phyloP scores from a whole-genome alignment of 495 filamentous ascomycete genomes.

The Daldinia decipiens region DNA sequence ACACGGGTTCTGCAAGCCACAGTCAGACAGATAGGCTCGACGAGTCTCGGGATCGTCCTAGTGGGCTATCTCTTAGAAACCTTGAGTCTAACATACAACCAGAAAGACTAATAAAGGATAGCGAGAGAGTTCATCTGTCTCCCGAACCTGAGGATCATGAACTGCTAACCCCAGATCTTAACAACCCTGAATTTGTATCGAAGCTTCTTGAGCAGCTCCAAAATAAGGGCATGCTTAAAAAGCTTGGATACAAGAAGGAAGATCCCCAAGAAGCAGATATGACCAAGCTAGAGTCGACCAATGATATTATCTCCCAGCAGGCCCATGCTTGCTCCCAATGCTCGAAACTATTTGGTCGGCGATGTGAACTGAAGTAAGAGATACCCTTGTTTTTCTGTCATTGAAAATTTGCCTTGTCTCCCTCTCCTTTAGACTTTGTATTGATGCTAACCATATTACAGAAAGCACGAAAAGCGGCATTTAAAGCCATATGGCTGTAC shows the following conservation, averaged over 20 bases:
- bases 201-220: slow-evolving; percentile 36
- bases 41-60: slow-evolving; percentile 14
- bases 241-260: slow-evolving; percentile 50
- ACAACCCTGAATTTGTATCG: slow-evolving; percentile 11
- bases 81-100: slow-evolving; percentile 1
- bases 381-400: neutral
- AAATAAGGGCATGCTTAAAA: slow-evolving; percentile 40
- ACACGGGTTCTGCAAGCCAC: neutral
- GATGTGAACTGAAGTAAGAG: slow-evolving; percentile 77
- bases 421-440: neutral
- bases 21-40: slow-evolving; percentile 1
- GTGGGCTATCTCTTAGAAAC: neutral
- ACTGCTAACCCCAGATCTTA: slow-evolving; percentile 2
- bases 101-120: slow-evolving; percentile 10
- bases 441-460: slow-evolving; percentile 45
- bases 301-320: slow-evolving; percentile 32
- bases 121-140: slow-evolving; percentile 3
- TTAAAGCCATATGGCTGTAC: slow-evolving; percentile 90
- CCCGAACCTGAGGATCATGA: slow-evolving; percentile 8
- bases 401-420: slow-evolving; percentile 29
- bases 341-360: slow-evolving; percentile 64
- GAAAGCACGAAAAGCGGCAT: slow-evolving; percentile 91
- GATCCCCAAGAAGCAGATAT: slow-evolving; percentile 11
- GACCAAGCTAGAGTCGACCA: slow-evolving; percentile 18
- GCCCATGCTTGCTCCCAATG: slow-evolving; percentile 64